Conservation (phyloP, 2,329 filamentous ascomycete species). For the Hypoxylon sp. region DNA sequence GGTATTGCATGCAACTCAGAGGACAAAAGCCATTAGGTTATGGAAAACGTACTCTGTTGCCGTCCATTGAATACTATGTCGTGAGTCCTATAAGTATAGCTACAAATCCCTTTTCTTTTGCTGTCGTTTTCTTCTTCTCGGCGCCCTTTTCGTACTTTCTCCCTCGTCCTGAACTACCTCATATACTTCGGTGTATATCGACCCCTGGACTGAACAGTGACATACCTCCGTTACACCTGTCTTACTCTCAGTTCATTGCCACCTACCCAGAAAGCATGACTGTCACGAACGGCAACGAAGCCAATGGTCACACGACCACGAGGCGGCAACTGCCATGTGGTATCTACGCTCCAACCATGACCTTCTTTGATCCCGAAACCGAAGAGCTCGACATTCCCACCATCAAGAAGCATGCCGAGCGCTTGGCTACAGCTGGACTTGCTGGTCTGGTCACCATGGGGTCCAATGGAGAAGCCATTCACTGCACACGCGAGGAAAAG, state of each 20-base stretch:
- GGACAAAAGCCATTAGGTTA: conserved; percentile 52
- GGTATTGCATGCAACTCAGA: conserved; percentile 42
- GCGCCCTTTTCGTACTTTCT: conserved; percentile 34
- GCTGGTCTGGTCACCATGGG: conserved; percentile 88
- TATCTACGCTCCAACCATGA: conserved; percentile 91
- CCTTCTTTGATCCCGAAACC: conserved; percentile 85
- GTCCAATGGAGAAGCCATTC: conserved; percentile 89
- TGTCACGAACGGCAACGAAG: conserved; percentile 46
- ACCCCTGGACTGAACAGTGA: conserved; percentile 18
- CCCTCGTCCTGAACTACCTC: conserved; percentile 13
- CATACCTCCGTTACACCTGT: conserved; percentile 11
- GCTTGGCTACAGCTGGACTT: conserved; percentile 80
- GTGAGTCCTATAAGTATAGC: conserved; percentile 51
- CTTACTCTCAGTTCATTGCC: conserved; percentile 3
- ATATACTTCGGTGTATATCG: conserved; percentile 33
- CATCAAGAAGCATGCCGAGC: conserved; percentile 83
- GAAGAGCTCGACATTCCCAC: conserved; percentile 85
- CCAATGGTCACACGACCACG: conserved; percentile 53
- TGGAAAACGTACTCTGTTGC: conserved; percentile 45
- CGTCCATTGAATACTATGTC: conserved; percentile 32
- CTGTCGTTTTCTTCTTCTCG: conserved; percentile 24
- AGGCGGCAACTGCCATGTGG: conserved; percentile 76
- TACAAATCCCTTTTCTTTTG: conserved; percentile 33
- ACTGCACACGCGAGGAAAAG: conserved; percentile 84
- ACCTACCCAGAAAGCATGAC: conserved; percentile 50